Base-by-base conservation (phyloP, 176 grass and related monocot species). In the Eleusine indica region DNA sequence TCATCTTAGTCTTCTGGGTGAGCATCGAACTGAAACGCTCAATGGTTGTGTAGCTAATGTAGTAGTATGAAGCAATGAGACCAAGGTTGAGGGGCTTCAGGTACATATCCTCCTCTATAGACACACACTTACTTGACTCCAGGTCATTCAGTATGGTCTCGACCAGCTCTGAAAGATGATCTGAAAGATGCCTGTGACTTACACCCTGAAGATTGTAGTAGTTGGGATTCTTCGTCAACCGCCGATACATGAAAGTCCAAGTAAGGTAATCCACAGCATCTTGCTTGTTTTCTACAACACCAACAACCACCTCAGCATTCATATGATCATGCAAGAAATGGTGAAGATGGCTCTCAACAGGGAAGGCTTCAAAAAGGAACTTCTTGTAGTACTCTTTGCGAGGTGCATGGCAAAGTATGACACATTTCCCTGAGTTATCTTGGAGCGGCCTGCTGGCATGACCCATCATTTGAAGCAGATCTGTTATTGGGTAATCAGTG, bases 211-310 rank as follows among this genome's bases (percentile, higher is more conserved):
- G 84, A 75, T 98, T 98, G 78, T 98, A 95, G 89, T 93, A 98
- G 87, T 95, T 98, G 7, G 95, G 90, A 70, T 98, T 98, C 88
- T 95, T 98, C 4, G 87, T 91, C 64, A 98, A 58, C 82, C 96
- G 84, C 46, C 92, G 79, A 61, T 98, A 98, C 92, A 95, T 95
- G 77, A 98, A 98, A 68, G 88, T 98, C 96, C 96, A 98, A 4
- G 96, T 98, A n/a, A 98, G 92, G 58, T 95, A 98, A 88, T 98
- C 96, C 63, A 98, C 96, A 38, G 96, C 96, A 82, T 95, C 96
- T 90, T 98, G 96, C 80, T 98, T 98, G 78, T 95, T 98, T 78
- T 98, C 95, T 53, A 83, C 63, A 28, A 92, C 89, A 29, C 87
- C 90, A 44, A 93, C 92, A 4, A 94, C 95, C 66, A 98, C 88